These are phyloP conservation scores for Elaeis guineensis DNA, from an alignment of 176 grass and related monocot species.

Conservation along the genomic window DNA sequence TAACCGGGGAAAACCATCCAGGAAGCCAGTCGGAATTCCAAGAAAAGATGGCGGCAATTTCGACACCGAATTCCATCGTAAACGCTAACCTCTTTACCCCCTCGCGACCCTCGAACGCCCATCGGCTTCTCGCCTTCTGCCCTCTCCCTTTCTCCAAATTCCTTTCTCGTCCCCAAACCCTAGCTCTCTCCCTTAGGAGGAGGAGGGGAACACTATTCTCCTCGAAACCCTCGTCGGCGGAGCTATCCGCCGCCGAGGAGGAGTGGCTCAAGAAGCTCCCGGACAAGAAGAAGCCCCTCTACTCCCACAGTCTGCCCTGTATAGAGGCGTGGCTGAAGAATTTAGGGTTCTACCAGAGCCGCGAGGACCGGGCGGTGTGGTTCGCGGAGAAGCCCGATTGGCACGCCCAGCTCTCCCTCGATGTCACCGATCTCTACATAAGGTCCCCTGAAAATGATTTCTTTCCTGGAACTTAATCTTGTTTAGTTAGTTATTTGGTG, in stretches of 20 bases:
- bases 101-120: too few species aligned
- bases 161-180: not conserved
- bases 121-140: too few species aligned
- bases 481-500: too few species aligned
- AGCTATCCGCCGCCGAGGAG: slow-evolving; percentile 13
- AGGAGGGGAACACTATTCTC: slow-evolving; percentile 1
- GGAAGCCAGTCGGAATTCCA: too few species aligned
- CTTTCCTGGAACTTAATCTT: too few species aligned
- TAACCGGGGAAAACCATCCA: too few species aligned
- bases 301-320: slow-evolving; percentile 82
- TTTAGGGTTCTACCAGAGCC: slow-evolving; percentile 61
- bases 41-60: slow-evolving; percentile 20
- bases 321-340: slow-evolving; percentile 82
- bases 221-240: slow-evolving; percentile 14
- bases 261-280: slow-evolving; percentile 79
- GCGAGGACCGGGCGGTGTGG: slow-evolving; percentile 62
- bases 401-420: slow-evolving; percentile 84
- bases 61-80: not conserved
- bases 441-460: slow-evolving; percentile 18
- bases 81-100: too few species aligned
- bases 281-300: slow-evolving; percentile 85
- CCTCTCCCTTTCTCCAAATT: too few species aligned
- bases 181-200: slow-evolving; percentile 8
- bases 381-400: slow-evolving; percentile 68
- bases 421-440: slow-evolving; percentile 40